Evolutionary conservation across 768 basidiomycete genomes (phyloP).

Genomic region (Sporobolomyces pararoseus): DNA sequence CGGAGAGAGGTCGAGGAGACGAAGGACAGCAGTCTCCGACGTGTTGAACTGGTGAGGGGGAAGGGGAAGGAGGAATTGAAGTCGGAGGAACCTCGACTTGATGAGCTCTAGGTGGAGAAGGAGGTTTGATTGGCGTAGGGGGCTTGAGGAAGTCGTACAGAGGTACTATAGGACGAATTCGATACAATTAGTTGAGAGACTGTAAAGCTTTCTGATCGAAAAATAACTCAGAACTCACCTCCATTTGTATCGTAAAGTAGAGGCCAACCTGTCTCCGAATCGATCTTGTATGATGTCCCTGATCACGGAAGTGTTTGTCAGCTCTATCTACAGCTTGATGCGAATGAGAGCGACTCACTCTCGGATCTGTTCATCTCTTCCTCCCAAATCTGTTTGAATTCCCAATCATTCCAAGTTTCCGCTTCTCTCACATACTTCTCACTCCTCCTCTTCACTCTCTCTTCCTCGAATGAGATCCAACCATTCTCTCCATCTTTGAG

Average conservation of each 20-base stretch:
- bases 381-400: conserved; percentile 11
- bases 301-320: background rate
- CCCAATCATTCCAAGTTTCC: conserved; percentile 35
- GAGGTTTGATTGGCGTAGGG: background rate
- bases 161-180: background rate
- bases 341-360: background rate
- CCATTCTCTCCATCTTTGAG: conserved; percentile 66
- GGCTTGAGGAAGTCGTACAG: conserved; percentile 33
- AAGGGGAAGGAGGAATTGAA: background rate
- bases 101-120: background rate
- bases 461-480: conserved; percentile 62
- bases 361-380: conserved; percentile 13
- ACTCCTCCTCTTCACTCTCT: conserved; percentile 55
- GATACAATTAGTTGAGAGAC: too few relatives aligned
- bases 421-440: conserved; percentile 7
- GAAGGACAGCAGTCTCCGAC: too few relatives aligned
- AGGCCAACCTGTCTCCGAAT: conserved; percentile 28
- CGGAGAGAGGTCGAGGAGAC: background rate
- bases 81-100: background rate
- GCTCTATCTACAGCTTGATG: background rate
- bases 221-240: conserved; percentile 1
- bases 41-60: background rate
- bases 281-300: conserved; percentile 27
- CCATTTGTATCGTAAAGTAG: conserved; percentile 19
- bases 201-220: background rate